Evolutionary conservation across 345 rosid species (phyloP), one percentile per base, ranked within the genome.

Genomic region (Bruguiera sexangula): DNA sequence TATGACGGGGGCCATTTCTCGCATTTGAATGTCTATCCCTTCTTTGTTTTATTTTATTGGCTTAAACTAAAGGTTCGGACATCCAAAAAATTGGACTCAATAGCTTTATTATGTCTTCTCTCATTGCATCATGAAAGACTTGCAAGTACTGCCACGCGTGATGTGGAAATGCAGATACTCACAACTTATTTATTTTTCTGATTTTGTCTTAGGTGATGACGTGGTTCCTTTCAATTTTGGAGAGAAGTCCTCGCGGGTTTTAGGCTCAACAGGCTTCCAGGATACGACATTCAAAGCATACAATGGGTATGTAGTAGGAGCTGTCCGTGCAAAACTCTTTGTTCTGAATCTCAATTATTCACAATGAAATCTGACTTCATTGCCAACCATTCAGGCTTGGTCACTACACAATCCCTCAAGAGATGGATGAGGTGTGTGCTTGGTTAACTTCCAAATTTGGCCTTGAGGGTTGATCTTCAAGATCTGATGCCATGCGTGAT

Each of bases 141-240:
- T 60, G 27, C 21, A 29, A 15, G 18, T 24, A 26, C 1, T 8
- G 4, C 6, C 22, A 19, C 6, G 34, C 11, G 6, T 15, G 62
- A 59, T 64, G 51, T 16, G 18, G 19, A 43, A 39, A 43, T 43
- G 50, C 50, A 43, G 50, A 43, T 43, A 11, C 18, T 15, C 60
- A 24, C 19, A 21, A 6, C 60, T 56, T 8, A 56, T 21, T 22
- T 56, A 21, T 24, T 22, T 55, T 55, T 11, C 50, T 43, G 18
- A 22, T 6, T 69, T 67, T 68, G 32, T 73, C 78, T 51, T 80
- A 94, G 99, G 72, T 76, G 99, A 94, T 75, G 97, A 94, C 63
- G 99, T 94, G 75, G 97, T 94, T 73, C 87, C 79, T 6, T 81
- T 82, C 83, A 89, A 86, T 76, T 91, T 84, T 74, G 99, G 97